Evolutionary conservation across 2,329 filamentous ascomycete species (phyloP).

Genomic region (Pseudopithomyces chartarum): DNA sequence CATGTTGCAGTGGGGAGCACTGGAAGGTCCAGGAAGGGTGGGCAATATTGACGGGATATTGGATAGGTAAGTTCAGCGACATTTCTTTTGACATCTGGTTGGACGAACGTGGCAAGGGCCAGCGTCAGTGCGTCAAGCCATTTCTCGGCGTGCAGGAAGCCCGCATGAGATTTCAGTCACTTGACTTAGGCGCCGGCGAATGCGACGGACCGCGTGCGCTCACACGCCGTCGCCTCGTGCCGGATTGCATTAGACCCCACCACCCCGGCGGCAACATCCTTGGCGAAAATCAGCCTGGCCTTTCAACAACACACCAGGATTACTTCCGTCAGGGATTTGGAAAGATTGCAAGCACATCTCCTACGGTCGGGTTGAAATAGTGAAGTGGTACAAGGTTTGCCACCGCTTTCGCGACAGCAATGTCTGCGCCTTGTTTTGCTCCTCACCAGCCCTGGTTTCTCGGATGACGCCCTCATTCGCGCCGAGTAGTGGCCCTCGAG

Average conservation of each 20-base stretch:
- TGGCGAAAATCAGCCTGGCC: slow-evolving; percentile 26
- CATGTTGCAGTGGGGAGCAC: slow-evolving; percentile 73
- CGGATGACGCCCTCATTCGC: slow-evolving; percentile 38
- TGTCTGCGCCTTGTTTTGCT: slow-evolving; percentile 19
- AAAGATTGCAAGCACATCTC: slow-evolving; percentile 14
- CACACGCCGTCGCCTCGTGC: slow-evolving; percentile 39
- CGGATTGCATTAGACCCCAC: slow-evolving; percentile 41
- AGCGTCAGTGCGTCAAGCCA: slow-evolving; percentile 29
- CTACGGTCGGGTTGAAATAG: slow-evolving; percentile 8
- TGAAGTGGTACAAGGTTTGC: slow-evolving; percentile 11
- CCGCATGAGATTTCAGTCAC: slow-evolving; percentile 65
- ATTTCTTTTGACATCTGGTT: slow-evolving; percentile 38
- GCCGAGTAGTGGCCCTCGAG: slow-evolving; percentile 33
- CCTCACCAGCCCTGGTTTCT: slow-evolving; percentile 32
- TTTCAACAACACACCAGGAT: slow-evolving; percentile 15
- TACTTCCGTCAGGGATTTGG: slow-evolving; percentile 20
- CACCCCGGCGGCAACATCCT: slow-evolving; percentile 43
- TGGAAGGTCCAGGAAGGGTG: slow-evolving; percentile 75
- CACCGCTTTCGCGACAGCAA: slow-evolving; percentile 16
- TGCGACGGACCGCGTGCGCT: slow-evolving; percentile 43
- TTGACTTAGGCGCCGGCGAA: slow-evolving; percentile 59
- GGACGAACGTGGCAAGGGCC: slow-evolving; percentile 28
- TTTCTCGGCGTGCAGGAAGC: slow-evolving; percentile 35
- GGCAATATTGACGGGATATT: slow-evolving; percentile 76
- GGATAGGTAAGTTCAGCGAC: slow-evolving; percentile 78